Percentiles rank a stretch among this genome's conserved stretches.
Conservation (phyloP, 108 stramenopile genomes). For the Skeletonema marinoi region DNA sequence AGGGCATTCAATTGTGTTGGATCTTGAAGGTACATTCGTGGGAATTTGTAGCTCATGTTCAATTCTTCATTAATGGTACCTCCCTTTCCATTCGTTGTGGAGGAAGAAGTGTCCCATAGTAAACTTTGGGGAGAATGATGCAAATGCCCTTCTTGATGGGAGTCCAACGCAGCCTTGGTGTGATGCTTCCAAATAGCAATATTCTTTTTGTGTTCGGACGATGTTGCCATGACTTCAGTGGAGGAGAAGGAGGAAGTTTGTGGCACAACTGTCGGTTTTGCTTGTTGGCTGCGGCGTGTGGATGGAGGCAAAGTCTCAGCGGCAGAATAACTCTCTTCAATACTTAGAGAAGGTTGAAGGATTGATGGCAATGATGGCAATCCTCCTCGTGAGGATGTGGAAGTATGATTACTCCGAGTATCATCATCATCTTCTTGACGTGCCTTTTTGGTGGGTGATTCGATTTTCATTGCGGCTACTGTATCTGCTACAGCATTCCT, state of each 20-base stretch:
- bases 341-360: not conserved
- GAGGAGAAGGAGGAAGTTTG: not conserved
- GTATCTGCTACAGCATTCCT: not conserved
- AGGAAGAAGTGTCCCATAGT: constrained; percentile 6
- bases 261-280: not conserved
- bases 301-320: not conserved
- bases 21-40: constrained; percentile 27
- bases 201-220: not conserved
- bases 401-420: not conserved
- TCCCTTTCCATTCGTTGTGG: not conserved
- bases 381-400: too few species aligned
- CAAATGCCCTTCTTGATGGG: not conserved
- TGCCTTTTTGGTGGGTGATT: not conserved
- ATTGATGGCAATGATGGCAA: not conserved
- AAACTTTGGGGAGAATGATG: not conserved
- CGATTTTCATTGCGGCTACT: not conserved
- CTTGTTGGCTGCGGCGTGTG: not conserved
- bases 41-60: constrained; percentile 21
- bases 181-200: not conserved
- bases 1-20: constrained; percentile 11
- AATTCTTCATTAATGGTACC: constrained; percentile 21
- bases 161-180: not conserved
- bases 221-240: not conserved
- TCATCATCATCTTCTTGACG: not conserved
- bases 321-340: not conserved